phyloP scores from a whole-genome alignment of 164 flowering plant genomes.

The Kingdonia uniflora region DNA sequence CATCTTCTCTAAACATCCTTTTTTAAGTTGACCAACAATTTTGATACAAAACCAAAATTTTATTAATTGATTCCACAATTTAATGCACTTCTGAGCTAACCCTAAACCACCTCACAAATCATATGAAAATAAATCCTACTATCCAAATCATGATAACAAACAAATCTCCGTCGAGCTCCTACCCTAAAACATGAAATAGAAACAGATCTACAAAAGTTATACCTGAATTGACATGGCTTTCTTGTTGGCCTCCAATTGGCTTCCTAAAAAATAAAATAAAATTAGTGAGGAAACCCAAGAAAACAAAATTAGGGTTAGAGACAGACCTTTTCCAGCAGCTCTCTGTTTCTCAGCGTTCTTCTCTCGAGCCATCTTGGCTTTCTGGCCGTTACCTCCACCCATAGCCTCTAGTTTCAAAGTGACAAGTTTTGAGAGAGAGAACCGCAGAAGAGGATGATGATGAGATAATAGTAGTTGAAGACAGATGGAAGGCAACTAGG shows the following conservation, averaged over 20 bases:
- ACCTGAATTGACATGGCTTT: conserved; percentile 74
- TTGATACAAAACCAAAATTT: too few species aligned
- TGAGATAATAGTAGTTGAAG: too few species aligned
- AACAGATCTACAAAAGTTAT: neutral
- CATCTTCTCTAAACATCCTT: too few species aligned
- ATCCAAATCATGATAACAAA: too few species aligned
- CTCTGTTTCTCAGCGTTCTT: conserved; percentile 55
- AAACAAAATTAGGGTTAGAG: neutral
- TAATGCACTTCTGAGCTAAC: too few species aligned
- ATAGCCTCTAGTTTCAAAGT: conserved; percentile 12
- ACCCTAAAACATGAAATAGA: neutral
- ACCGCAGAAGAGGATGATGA: neutral
- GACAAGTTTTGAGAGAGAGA: neutral
- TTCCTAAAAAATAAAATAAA: conserved; percentile 28
- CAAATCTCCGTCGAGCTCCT: too few species aligned
- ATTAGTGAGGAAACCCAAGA: neutral
- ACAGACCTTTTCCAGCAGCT: conserved; percentile 29
- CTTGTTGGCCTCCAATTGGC: conserved; percentile 71
- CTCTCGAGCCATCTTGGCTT: conserved; percentile 74
- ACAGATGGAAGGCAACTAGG: too few species aligned
- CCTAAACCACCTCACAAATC: too few species aligned
- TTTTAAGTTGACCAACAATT: too few species aligned
- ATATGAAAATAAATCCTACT: too few species aligned
- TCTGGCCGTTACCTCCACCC: conserved; percentile 85
- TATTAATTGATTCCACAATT: too few species aligned